Evolutionary conservation across 2,329 filamentous ascomycete species (phyloP).

Genomic region (Colletotrichum musicola): DNA sequence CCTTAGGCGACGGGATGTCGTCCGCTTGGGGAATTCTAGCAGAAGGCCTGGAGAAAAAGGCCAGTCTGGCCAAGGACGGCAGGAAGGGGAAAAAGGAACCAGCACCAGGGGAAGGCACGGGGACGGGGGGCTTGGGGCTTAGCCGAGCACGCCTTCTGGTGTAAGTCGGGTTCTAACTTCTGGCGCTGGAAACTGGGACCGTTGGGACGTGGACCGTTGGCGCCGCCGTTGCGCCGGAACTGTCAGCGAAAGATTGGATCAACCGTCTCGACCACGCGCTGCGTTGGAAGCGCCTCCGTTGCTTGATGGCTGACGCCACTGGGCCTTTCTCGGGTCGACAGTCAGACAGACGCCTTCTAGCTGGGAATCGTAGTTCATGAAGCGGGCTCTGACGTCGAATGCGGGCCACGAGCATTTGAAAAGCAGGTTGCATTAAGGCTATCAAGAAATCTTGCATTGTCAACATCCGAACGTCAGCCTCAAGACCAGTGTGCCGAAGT

Average conservation of each 20-base stretch:
- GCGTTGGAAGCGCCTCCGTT: neutral
- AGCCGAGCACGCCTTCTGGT: too few relatives aligned
- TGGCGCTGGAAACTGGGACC: neutral
- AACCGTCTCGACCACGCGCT: neutral
- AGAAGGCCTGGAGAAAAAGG: neutral
- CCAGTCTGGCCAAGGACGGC: neutral
- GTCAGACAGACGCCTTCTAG: neutral
- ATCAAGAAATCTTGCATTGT: too few relatives aligned
- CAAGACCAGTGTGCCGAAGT: constrained; percentile 10
- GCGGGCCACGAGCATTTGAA: neutral
- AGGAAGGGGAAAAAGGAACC: too few relatives aligned
- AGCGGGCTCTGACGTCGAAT: neutral
- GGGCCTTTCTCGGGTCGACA: neutral
- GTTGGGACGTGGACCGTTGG: neutral
- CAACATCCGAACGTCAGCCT: neutral
- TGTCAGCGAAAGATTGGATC: neutral
- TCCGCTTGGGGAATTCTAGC: neutral
- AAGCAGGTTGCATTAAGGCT: neutral
- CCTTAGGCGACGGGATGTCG: neutral
- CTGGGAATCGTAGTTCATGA: neutral
- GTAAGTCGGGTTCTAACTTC: too few relatives aligned
- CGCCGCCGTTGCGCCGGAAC: neutral
- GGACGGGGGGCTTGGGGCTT: too few relatives aligned
- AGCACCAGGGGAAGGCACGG: too few relatives aligned
- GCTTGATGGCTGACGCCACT: neutral